Evolutionary conservation across 2,329 filamentous ascomycete species (phyloP).

Genomic region (Fusarium oxysporum): DNA sequence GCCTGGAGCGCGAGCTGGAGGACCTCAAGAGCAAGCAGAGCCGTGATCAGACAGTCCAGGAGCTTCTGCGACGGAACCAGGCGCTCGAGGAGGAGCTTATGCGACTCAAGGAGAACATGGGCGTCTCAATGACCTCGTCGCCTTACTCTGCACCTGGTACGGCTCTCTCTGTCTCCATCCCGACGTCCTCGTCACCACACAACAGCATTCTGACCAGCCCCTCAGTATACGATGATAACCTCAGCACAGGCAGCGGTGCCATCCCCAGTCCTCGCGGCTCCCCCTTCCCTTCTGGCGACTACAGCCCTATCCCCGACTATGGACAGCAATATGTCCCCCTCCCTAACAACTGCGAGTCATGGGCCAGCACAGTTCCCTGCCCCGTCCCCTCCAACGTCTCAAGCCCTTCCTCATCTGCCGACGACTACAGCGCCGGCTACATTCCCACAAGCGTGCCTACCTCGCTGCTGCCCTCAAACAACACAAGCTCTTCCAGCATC

Average conservation of each 20-base stretch:
- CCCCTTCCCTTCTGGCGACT: slow-evolving; percentile 59
- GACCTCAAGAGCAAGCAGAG: slow-evolving; percentile 69
- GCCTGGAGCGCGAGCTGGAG: slow-evolving; percentile 78
- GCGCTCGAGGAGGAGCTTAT: slow-evolving; percentile 65
- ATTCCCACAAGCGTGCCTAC: slow-evolving; percentile 63
- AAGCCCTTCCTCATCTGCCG: slow-evolving; percentile 63
- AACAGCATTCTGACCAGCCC: slow-evolving; percentile 24
- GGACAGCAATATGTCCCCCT: slow-evolving; percentile 53
- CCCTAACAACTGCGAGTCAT: slow-evolving; percentile 59
- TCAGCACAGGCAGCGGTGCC: slow-evolving; percentile 53
- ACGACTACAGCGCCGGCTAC: slow-evolving; percentile 60
- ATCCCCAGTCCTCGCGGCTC: slow-evolving; percentile 59
- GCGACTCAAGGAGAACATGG: slow-evolving; percentile 59
- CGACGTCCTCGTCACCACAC: not conserved
- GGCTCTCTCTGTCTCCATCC: slow-evolving; percentile 10
- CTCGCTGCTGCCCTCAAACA: slow-evolving; percentile 54
- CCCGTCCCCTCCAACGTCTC: slow-evolving; percentile 62
- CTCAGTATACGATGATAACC: slow-evolving; percentile 57
- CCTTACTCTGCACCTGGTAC: slow-evolving; percentile 58
- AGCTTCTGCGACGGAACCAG: slow-evolving; percentile 64
- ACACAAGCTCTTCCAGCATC: slow-evolving; percentile 47
- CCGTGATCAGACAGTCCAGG: slow-evolving; percentile 63
- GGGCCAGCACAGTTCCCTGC: slow-evolving; percentile 58
- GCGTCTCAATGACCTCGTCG: slow-evolving; percentile 55
- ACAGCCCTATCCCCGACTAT: slow-evolving; percentile 57